Evolutionary conservation across 805 yeast species (phyloP).

Genomic region (Metschnikowia similis): DNA sequence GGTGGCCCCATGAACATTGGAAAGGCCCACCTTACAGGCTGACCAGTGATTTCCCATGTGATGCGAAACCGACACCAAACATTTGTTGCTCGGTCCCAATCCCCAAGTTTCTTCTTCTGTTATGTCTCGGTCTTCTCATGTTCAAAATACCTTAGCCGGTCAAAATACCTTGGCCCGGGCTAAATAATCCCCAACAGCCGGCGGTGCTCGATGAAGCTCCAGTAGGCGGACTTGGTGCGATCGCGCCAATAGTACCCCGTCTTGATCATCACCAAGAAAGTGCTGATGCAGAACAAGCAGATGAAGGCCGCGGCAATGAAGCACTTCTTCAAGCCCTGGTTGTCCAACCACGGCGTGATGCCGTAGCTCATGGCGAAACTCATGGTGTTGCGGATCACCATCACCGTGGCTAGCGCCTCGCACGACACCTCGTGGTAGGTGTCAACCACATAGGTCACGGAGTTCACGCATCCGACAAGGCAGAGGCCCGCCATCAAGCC

Average conservation of each 20-base stretch:
- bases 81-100: too few relatives aligned
- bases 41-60: too few relatives aligned
- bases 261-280: constrained; percentile 38
- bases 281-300: constrained; percentile 43
- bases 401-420: constrained; percentile 44
- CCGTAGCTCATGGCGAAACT: constrained; percentile 60
- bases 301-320: constrained; percentile 55
- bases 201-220: constrained; percentile 26
- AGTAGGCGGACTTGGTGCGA: constrained; percentile 28
- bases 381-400: constrained; percentile 54
- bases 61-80: too few relatives aligned
- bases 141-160: too few relatives aligned
- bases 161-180: too few relatives aligned
- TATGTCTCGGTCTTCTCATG: too few relatives aligned
- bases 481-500: constrained; percentile 20
- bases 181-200: neutral
- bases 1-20: too few relatives aligned
- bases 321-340: constrained; percentile 51
- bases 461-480: constrained; percentile 25
- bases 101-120: too few relatives aligned
- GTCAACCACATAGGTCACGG: constrained; percentile 25
- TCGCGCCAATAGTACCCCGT: constrained; percentile 37
- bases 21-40: too few relatives aligned
- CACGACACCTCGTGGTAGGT: constrained; percentile 26
- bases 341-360: constrained; percentile 52